These are phyloP conservation scores for Citrus sp. DNA, from an alignment of 345 rosid species.

Conservation along the genomic window DNA sequence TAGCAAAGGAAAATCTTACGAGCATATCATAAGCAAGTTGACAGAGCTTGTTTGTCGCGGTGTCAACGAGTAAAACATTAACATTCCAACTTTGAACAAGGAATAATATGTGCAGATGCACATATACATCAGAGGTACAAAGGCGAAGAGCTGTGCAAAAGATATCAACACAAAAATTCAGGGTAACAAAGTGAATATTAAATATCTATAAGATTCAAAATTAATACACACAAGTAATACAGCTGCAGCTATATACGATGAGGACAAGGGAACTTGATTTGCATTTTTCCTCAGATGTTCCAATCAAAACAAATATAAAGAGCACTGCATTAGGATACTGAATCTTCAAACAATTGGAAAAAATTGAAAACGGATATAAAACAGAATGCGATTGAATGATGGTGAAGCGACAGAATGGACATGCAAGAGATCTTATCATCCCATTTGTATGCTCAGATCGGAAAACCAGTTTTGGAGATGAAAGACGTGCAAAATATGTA, in stretches of 20 bases:
- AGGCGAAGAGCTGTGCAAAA: constrained; percentile 70
- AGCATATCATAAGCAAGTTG: constrained; percentile 97
- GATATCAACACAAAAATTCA: not conserved
- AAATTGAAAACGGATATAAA: not conserved
- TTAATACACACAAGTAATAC: not conserved
- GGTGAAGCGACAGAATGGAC: not conserved
- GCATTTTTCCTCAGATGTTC: not conserved
- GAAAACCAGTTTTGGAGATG: not conserved
- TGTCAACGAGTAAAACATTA: constrained; percentile 96
- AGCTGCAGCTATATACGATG: not conserved
- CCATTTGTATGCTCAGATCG: not conserved
- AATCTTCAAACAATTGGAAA: not conserved
- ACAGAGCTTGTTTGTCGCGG: constrained; percentile 97
- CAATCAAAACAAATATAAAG: not conserved
- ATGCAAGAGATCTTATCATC: not conserved
- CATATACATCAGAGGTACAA: constrained; percentile 97
- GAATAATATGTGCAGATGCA: constrained; percentile 96
- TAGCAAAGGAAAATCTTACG: constrained; percentile 51
- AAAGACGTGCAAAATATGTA: not conserved
- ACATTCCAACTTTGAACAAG: constrained; percentile 91
- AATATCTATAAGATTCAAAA: not conserved
- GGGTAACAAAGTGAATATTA: not conserved
- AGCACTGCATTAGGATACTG: not conserved
- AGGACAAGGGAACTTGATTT: not conserved
- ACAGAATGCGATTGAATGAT: not conserved